Evolutionary conservation across 208 protist genomes (phyloP), one percentile per base, ranked within the genome.

Genomic region (Phytomonas sp.): DNA sequence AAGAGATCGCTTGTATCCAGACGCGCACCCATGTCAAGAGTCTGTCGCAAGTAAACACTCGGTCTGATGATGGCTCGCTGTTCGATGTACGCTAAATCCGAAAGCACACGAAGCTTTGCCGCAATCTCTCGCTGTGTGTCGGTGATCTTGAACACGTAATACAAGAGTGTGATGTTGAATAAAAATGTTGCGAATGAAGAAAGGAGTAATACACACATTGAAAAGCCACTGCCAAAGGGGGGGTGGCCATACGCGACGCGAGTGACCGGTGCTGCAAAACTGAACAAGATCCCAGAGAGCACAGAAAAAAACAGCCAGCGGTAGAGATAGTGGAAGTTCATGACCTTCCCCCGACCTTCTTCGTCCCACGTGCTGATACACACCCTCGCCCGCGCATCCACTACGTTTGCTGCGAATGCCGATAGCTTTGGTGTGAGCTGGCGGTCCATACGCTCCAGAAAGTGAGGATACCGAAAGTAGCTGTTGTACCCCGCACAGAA

Each of bases 341-440:
- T 84, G 33, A 92, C 83, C 33, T 84, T 87, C 51, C 82, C 70
- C 5, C 73, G 78, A 62, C 89, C 89, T 13, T 90, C 78, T 32
- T 94, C 86, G 62, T 89, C 82, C 74, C 83, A 92, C 9, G 89
- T 92, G 66, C 79, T 88, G 70, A 94, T 85, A 69, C 82, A 89
- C 20, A 94, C 81, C 6, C 73, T 78, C 26, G 89, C 71, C 30
- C 79, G 77, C 1, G 82, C 79, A 65, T 94, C 85, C 4, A 94
- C 81, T 29, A 88, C 46, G 46, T 81, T 88, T 17, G 89, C 85
- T 26, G 84, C 85, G 61, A 88, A 86, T 15, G 84, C 84, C 36
- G 80, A 85, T 23, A 94, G 71, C 60, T 80, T 70, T 51, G 89
- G 81, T 0, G 83, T 88, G 8, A 92, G 73, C 29, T 81, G 74